phyloP scores from a whole-genome alignment of 2,329 filamentous ascomycete genomes.

The Fonsecaea multimorphosa region DNA sequence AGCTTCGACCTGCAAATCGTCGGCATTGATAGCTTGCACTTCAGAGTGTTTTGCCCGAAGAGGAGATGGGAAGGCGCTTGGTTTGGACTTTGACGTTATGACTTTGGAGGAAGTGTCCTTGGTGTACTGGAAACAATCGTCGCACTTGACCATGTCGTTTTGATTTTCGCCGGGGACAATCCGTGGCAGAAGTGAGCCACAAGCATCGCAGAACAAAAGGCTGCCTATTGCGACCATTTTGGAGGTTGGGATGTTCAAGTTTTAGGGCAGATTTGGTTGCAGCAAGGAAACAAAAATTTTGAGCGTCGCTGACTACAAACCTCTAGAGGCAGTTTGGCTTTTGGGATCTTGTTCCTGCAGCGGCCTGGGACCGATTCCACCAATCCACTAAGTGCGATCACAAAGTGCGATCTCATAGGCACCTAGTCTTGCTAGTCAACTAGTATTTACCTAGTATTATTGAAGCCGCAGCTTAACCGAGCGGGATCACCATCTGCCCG shows the following conservation, averaged over 20 bases:
- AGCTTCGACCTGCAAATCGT: slow-evolving; percentile 77
- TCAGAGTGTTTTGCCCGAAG: slow-evolving; percentile 85
- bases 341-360: neutral
- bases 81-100: slow-evolving; percentile 82
- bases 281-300: slow-evolving; percentile 1
- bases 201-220: slow-evolving; percentile 89
- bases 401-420: too few relatives aligned
- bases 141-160: slow-evolving; percentile 78
- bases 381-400: neutral
- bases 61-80: slow-evolving; percentile 87
- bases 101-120: slow-evolving; percentile 78
- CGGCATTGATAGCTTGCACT: slow-evolving; percentile 78
- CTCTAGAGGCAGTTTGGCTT: neutral
- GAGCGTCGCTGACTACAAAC: neutral
- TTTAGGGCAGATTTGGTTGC: too few relatives aligned
- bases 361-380: neutral
- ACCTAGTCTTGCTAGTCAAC: too few relatives aligned
- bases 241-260: slow-evolving; percentile 3
- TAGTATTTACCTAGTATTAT: neutral
- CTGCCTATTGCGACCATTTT: slow-evolving; percentile 87
- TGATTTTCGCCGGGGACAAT: slow-evolving; percentile 65
- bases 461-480: slow-evolving; percentile 3
- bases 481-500: neutral
- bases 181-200: slow-evolving; percentile 87
- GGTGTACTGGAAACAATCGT: slow-evolving; percentile 83